These are phyloP conservation scores for Penicillium rolfsii DNA, from an alignment of 2,329 filamentous ascomycete genomes.

Conservation along the genomic window DNA sequence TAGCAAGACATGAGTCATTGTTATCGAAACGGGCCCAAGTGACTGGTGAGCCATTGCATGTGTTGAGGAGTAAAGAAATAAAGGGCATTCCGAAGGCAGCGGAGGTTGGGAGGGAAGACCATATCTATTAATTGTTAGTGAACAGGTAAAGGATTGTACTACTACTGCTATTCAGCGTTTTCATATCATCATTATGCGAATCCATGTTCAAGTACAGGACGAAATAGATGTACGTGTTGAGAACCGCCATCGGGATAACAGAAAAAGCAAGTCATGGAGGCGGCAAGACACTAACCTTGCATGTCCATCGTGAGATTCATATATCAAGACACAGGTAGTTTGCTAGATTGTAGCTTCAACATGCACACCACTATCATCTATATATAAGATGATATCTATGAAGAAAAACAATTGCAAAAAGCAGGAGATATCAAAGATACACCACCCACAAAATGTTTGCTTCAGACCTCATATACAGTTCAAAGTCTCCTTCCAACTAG, in stretches of 20 bases:
- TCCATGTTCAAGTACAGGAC: neutral
- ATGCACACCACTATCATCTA: too few relatives aligned
- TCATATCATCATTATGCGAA: neutral
- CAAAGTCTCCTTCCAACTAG: too few relatives aligned
- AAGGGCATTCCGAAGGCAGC: constrained; percentile 65
- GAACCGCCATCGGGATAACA: neutral
- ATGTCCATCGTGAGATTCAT: too few relatives aligned
- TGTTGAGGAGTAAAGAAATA: constrained; percentile 48
- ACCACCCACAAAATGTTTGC: too few relatives aligned
- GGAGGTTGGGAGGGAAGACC: constrained; percentile 43
- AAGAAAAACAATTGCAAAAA: too few relatives aligned
- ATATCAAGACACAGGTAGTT: too few relatives aligned
- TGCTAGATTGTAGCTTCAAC: neutral
- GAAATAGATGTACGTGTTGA: neutral
- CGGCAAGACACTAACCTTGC: neutral
- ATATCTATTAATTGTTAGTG: constrained; percentile 36
- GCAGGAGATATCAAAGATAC: too few relatives aligned
- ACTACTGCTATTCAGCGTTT: neutral
- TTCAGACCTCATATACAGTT: too few relatives aligned
- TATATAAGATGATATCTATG: too few relatives aligned
- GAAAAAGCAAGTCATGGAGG: neutral
- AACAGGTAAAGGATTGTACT: neutral
- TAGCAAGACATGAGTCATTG: constrained; percentile 29
- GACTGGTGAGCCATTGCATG: constrained; percentile 26
- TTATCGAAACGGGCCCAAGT: constrained; percentile 28